phyloP scores from a whole-genome alignment of 2,329 filamentous ascomycete genomes.

The Cercospora berteroae region DNA sequence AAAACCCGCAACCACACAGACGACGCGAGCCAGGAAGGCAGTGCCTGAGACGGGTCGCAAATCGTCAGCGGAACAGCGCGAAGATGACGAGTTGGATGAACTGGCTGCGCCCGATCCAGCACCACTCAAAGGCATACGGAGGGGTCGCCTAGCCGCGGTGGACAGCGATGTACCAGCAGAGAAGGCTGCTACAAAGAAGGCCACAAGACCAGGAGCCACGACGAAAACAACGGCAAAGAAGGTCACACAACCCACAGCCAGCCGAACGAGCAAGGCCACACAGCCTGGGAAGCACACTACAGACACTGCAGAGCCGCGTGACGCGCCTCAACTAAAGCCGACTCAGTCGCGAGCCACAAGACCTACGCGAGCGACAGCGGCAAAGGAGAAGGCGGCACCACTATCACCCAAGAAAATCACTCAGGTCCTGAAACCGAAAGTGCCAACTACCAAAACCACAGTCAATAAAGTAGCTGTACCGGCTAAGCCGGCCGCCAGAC shows the following conservation, averaged over 20 bases:
- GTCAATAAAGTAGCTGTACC: constrained; percentile 13
- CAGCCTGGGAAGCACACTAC: constrained; percentile 6
- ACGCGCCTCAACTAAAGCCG: constrained; percentile 5
- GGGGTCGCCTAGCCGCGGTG: constrained; percentile 14
- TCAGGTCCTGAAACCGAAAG: constrained; percentile 31
- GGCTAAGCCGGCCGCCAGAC: constrained; percentile 12
- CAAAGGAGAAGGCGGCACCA: constrained; percentile 29
- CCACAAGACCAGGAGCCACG: background rate
- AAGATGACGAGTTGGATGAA: constrained; percentile 20
- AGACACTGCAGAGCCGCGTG: background rate
- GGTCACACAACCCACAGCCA: background rate
- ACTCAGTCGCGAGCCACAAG: constrained; percentile 20
- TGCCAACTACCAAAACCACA: constrained; percentile 12
- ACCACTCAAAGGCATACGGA: constrained; percentile 15
- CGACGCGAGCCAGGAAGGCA: constrained; percentile 27
- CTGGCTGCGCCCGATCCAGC: constrained; percentile 17
- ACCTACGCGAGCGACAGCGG: constrained; percentile 26
- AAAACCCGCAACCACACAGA: constrained; percentile 14
- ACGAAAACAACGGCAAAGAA: background rate
- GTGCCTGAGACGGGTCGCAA: constrained; percentile 10
- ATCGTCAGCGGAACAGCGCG: constrained; percentile 5
- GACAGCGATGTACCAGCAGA: constrained; percentile 17
- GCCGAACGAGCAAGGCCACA: constrained; percentile 13
- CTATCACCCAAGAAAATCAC: constrained; percentile 41
- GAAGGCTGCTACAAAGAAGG: background rate